Percentiles rank a stretch among this genome's conserved stretches.
These are phyloP conservation scores for Chlamydomonas eustigma DNA, from an alignment of 139 green algal genomes.

Conservation along the genomic window DNA sequence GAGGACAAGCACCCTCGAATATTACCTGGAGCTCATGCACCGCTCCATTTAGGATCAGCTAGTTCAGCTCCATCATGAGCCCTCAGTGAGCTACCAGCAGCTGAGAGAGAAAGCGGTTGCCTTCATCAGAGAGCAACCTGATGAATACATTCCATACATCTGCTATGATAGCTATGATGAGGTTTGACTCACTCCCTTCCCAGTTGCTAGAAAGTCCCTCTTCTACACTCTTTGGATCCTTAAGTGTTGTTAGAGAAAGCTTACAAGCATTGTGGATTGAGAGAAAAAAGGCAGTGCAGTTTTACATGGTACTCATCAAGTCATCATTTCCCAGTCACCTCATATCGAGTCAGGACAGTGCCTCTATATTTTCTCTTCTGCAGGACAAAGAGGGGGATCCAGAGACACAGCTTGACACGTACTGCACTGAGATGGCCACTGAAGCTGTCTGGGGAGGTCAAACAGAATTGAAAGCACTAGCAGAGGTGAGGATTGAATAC, in stretches of 20 bases:
- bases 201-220: no score
- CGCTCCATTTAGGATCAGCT: slow-evolving; percentile 86
- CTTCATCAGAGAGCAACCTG: slow-evolving; percentile 70
- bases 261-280: no score
- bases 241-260: no score
- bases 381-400: slow-evolving; percentile 28
- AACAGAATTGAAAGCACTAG: slow-evolving; percentile 64
- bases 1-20: no score
- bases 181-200: slow-evolving; percentile 10
- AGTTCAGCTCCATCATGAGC: not conserved
- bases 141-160: slow-evolving; percentile 37
- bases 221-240: no score
- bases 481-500: slow-evolving; percentile 20
- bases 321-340: no score
- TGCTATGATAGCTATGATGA: no score
- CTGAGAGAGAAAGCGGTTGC: slow-evolving; percentile 64
- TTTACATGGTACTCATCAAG: no score
- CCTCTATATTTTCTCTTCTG: no score
- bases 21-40: no score
- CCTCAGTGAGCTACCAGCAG: slow-evolving; percentile 24
- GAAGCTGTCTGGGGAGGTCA: slow-evolving; percentile 91
- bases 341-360: no score
- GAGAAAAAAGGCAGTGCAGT: no score
- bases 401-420: slow-evolving; percentile 51
- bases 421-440: slow-evolving; percentile 68